phyloP scores from a whole-genome alignment of 805 yeast species.

The Cyberlindnera mississippiensis region DNA sequence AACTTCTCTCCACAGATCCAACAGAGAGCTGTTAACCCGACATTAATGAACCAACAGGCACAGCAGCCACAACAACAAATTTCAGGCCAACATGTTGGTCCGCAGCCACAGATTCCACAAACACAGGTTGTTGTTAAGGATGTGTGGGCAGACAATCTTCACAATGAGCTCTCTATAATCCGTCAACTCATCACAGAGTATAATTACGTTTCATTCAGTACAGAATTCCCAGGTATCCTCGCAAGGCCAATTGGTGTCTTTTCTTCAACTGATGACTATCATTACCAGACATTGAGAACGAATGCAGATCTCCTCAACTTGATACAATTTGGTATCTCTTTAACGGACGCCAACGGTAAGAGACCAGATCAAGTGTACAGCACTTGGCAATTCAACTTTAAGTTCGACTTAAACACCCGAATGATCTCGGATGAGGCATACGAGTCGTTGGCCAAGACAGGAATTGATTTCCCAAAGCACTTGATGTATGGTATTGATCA shows the following conservation, averaged over 20 bases:
- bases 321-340: constrained; percentile 79
- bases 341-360: constrained; percentile 65
- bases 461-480: constrained; percentile 76
- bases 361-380: constrained; percentile 63
- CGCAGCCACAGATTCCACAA: constrained; percentile 21
- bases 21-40: constrained; percentile 13
- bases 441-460: constrained; percentile 73
- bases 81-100: too few relatives aligned
- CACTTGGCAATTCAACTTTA: constrained; percentile 97
- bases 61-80: constrained; percentile 1
- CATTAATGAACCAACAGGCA: constrained; percentile 12
- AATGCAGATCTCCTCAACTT: constrained; percentile 85
- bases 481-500: constrained; percentile 74
- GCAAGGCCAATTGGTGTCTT: constrained; percentile 96
- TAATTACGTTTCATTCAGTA: constrained; percentile 66
- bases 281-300: constrained; percentile 89
- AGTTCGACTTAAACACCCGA: constrained; percentile 68
- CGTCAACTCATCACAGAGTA: constrained; percentile 55
- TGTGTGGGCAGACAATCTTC: constrained; percentile 70
- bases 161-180: constrained; percentile 59
- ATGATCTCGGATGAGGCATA: constrained; percentile 88
- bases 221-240: constrained; percentile 94
- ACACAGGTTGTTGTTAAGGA: constrained; percentile 45
- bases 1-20: constrained; percentile 16
- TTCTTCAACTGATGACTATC: constrained; percentile 85